Base-by-base conservation (phyloP, 495 filamentous ascomycete species). In the Cenococcum geophilum region DNA sequence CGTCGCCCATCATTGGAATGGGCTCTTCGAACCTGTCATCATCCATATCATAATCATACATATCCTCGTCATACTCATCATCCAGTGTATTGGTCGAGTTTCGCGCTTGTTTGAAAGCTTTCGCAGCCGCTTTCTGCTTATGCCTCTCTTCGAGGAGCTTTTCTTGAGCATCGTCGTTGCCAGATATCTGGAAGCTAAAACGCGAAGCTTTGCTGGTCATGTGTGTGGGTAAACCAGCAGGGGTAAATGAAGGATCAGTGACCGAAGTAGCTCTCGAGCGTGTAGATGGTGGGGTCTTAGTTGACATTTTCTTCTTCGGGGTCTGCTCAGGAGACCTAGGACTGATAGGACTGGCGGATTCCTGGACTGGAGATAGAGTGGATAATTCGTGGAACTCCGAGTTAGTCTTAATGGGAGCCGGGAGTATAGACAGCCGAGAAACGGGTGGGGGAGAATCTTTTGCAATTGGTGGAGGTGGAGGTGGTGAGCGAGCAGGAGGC, bases 121-220 rank as follows among this genome's bases (percentile, higher is more conserved):
- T 81, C 52, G 81, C 80, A 34, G 80, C 76, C 37, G 86, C 85
- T 54, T 87, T 85, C 59, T 87, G 82, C 56, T 88, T 85, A 65
- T 93, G 88, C 42, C 89, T 84, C 69, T 96, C 91, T 75, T 97
- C 91, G 16, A 97, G 73, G 1, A 92, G 68, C 68, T 85, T 86
- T 71, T 97, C 91, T 70, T 95, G 85, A 11, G 81, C 81, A 5
- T 87, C 85, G 35, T 88, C 90, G n/a, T 86, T 83, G 11, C 82
- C 82, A 21, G 73, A 77, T 80, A 96, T 89, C 68, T 96, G 91
- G 67, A 97, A 97, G 69, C 90, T 95, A 66, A 97, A 96, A 10
- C 91, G 78, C 1, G 89, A 95, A 0, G 91, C 88, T 56, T 86
- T 92, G 71, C 89, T 92, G 65, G 87, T 91, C 71, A 91, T 85